Evolutionary conservation across 805 yeast species (phyloP), one percentile per base, ranked within the genome.

Genomic region (Teunomyces tritomae): DNA sequence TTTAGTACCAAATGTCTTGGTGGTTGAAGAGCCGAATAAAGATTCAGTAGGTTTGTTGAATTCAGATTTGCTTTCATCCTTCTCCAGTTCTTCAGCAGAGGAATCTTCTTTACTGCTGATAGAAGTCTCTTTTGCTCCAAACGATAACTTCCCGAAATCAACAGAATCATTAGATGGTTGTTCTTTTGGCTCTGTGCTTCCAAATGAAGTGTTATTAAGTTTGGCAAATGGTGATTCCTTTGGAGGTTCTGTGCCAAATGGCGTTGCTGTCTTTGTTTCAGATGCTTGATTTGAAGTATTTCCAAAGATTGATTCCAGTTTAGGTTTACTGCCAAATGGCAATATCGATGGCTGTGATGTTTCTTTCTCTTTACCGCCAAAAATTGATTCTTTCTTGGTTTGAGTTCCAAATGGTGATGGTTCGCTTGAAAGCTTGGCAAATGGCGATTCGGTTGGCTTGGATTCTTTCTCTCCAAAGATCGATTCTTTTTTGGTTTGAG

Each of bases 281-380:
- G 6, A 20, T 5, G 24, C 5, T 20, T 20, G 5, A 46, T 44
- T 14, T 6, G 10, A 43, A 20, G 14, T 8, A 42, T 54, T 28
- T 50, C 57, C 45, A 57, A 61, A 46, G 49, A 62, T 58, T 32
- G 62, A 20, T 34, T 49, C 54, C 24, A 20, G 24, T 20, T 20
- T 20, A 20, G 24, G 24, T 20, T 20, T 20, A 20, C 6, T 20
- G 5, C 24, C 24, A 20, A 20, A 20, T 20, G 24, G 24, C 1
- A 20, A 4, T 20, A 20, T 6, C 24, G 6, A 20, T 20, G 24
- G 24, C 5, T 20, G 24, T 4, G 24, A 20, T 20, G 24, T 4
- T 6, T 20, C 24, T 6, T 20, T 20, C 5, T 20, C 24, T 20
- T 6, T 26, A 26, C 17, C 14, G 11, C 51, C 39, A 11, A 44